Evolutionary conservation across 768 basidiomycete genomes (phyloP).

Genomic region (Trametes villosa): DNA sequence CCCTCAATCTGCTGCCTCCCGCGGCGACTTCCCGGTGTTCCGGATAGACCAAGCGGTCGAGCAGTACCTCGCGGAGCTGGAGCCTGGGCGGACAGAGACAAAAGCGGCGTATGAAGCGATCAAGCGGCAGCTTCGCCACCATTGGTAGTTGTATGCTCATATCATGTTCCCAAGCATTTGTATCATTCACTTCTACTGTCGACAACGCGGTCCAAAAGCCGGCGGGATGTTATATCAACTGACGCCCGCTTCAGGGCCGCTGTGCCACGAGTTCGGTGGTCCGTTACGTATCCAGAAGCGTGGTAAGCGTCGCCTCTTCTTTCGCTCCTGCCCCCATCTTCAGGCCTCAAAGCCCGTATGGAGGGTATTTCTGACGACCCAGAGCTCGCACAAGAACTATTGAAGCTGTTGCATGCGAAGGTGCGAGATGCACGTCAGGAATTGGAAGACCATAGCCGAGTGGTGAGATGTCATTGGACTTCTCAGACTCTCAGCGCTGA

Average conservation of each 20-base stretch:
- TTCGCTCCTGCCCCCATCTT: neutral
- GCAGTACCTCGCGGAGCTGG: conserved; percentile 74
- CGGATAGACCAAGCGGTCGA: conserved; percentile 75
- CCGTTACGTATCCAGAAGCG: too few species aligned
- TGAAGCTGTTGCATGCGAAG: conserved; percentile 14
- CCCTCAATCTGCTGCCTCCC: conserved; percentile 64
- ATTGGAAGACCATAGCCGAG: neutral
- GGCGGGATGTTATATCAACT: neutral
- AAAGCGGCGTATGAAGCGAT: conserved; percentile 68
- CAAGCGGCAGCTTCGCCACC: conserved; percentile 69
- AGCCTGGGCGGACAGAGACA: conserved; percentile 63
- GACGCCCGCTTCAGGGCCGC: too few species aligned
- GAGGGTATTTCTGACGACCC: conserved; percentile 10
- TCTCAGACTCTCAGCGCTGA: too few species aligned
- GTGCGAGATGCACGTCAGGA: conserved; percentile 14
- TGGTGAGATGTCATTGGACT: neutral
- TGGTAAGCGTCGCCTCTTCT: too few species aligned
- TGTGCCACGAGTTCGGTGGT: too few species aligned
- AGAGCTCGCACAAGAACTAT: conserved; percentile 12
- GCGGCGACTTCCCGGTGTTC: conserved; percentile 76
- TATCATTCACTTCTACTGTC: neutral
- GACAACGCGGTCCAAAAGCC: neutral
- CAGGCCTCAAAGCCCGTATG: neutral
- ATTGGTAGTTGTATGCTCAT: conserved; percentile 57
- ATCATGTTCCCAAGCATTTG: neutral